Percentiles rank a stretch among this genome's conserved stretches.
phyloP scores from a whole-genome alignment of 2,329 filamentous ascomycete genomes.

The Lecanicillium sp. region DNA sequence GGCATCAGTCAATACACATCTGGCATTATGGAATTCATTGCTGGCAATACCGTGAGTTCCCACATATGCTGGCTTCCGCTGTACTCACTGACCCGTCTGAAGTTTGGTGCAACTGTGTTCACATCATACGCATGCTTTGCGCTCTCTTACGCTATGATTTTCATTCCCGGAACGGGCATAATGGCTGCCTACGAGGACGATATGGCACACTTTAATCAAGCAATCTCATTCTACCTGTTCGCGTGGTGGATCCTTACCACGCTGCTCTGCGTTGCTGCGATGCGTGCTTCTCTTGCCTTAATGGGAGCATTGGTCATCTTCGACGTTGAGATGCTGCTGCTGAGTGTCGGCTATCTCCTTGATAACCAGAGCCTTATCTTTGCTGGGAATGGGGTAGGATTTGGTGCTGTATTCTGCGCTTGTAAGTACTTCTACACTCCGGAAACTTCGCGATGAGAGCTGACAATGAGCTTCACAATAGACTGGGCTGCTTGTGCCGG shows the following conservation, averaged over 20 bases:
- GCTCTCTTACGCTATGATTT: not conserved
- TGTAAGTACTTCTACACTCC: too few species aligned
- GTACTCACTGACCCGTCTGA: not conserved
- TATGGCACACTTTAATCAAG: not conserved
- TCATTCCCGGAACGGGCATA: not conserved
- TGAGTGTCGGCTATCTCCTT: too few species aligned
- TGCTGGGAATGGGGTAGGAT: too few species aligned
- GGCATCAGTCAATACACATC: not conserved
- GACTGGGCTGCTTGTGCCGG: too few species aligned
- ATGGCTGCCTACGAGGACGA: not conserved
- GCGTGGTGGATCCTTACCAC: not conserved
- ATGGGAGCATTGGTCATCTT: too few species aligned
- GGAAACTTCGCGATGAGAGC: too few species aligned
- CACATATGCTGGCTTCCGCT: not conserved
- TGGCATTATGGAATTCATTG: constrained; percentile 1
- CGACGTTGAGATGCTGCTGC: too few species aligned
- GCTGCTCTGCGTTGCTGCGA: not conserved
- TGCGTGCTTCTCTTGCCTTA: too few species aligned
- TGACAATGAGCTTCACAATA: too few species aligned
- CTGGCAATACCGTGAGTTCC: not conserved
- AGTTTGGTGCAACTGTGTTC: not conserved
- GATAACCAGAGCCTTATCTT: too few species aligned
- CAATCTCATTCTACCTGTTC: not conserved
- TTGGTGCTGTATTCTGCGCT: too few species aligned
- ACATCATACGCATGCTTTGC: not conserved